These are phyloP conservation scores for Microbotryum intermedium DNA, from an alignment of 1,284 basidiomycete genomes.

Conservation along the genomic window DNA sequence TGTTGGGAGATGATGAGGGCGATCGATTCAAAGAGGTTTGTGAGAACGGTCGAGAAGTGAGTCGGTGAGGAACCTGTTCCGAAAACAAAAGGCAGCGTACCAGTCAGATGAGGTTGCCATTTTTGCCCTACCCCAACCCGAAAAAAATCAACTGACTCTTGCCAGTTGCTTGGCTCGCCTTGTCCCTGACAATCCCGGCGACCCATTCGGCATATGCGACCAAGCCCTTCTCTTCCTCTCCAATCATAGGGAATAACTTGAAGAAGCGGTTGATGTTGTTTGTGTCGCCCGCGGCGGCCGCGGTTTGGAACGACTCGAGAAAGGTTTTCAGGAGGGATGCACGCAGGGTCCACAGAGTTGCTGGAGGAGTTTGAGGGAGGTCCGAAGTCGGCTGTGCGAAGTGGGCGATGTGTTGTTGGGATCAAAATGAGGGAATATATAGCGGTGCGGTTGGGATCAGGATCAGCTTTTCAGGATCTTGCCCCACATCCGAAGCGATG, in stretches of 20 bases:
- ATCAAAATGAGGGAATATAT: not conserved
- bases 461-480: not conserved
- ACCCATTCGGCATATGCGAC: constrained; percentile 89
- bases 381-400: constrained; percentile 70
- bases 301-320: constrained; percentile 64
- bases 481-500: not conserved
- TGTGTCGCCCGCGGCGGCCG: constrained; percentile 68
- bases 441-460: not conserved
- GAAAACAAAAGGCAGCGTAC: not conserved
- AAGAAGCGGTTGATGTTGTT: constrained; percentile 82
- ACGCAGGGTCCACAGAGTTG: constrained; percentile 68
- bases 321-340: constrained; percentile 70
- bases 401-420: not conserved
- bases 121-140: too few species aligned
- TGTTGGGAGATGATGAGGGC: constrained; percentile 96
- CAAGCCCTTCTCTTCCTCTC: constrained; percentile 73
- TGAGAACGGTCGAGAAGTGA: constrained; percentile 78
- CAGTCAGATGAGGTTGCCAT: not conserved
- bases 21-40: constrained; percentile 85
- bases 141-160: constrained; percentile 53
- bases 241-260: constrained; percentile 90
- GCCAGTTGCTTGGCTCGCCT: constrained; percentile 57
- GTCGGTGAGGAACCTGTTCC: constrained; percentile 71
- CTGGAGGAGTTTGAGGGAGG: constrained; percentile 71
- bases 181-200: constrained; percentile 72